phyloP scores from a whole-genome alignment of 2,329 filamentous ascomycete species.

The Aspergillus texensis region DNA sequence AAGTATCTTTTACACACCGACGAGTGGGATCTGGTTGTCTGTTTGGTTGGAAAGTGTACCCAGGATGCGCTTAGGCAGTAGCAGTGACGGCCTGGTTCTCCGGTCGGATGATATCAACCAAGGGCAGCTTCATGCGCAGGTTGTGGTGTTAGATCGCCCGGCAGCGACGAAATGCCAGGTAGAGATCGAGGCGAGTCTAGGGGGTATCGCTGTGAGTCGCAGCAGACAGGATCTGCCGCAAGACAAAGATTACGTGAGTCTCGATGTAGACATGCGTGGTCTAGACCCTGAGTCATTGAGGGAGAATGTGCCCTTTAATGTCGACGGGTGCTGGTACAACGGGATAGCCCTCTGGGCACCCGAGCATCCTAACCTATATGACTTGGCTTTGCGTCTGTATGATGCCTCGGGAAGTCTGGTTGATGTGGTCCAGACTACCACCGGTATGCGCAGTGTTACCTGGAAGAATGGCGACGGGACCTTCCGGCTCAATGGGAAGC shows the following conservation, averaged over 20 bases:
- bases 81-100: constrained; percentile 64
- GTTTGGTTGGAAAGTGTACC: constrained; percentile 66
- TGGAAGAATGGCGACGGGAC: constrained; percentile 62
- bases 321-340: constrained; percentile 56
- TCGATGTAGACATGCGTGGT: constrained; percentile 56
- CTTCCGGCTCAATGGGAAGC: constrained; percentile 67
- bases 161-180: constrained; percentile 46
- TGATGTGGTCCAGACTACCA: constrained; percentile 62
- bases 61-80: constrained; percentile 56
- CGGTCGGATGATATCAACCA: constrained; percentile 58
- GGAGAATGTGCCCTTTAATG: constrained; percentile 36
- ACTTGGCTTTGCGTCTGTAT: constrained; percentile 58
- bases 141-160: constrained; percentile 50
- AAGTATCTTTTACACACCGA: constrained; percentile 70
- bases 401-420: constrained; percentile 30
- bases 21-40: constrained; percentile 74
- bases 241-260: constrained; percentile 52
- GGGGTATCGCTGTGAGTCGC: constrained; percentile 52
- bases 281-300: constrained; percentile 34
- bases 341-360: constrained; percentile 70
- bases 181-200: constrained; percentile 58
- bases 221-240: constrained; percentile 48
- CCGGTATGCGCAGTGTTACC: constrained; percentile 62
- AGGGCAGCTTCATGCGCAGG: constrained; percentile 53
- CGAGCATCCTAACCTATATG: constrained; percentile 64